Evolutionary conservation across 2,329 filamentous ascomycete species (phyloP), one percentile per base, ranked within the genome.

Genomic region (Trichoderma sp.): DNA sequence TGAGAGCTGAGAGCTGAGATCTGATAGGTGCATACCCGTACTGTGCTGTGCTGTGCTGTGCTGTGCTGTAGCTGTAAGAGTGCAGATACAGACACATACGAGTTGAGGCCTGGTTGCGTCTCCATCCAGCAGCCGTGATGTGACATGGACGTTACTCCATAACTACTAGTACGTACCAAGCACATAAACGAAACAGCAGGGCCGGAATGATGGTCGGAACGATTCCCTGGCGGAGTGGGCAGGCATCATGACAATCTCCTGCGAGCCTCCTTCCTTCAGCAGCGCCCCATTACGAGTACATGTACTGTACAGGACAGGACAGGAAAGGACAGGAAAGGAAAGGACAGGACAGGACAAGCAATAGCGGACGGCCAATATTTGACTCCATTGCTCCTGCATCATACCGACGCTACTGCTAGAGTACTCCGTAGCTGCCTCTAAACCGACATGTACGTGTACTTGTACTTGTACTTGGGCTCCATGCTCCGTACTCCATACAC

Each of bases 71-170:
- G 42, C 42, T 22, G 42, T 48, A 48, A 48, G 42, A 19, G n/a
- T 19, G 39, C 42, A 48, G 42, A 48, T 19, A 19, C n/a, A 19
- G 39, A 32, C 17, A 15, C 50, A n/a, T 42, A n/a, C 37, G 37
- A 54, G 52, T 32, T 32, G 9, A 15, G 37, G 37, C 15, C 37
- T n/a, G 6, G 9, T 29, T 54, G 52, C 29, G 52, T 54, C 52
- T 54, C 52, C 52, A 54, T 54, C 17, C 45, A 22, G 37, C 22
- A 29, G 48, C n/a, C 60, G 34, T 64, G 50, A 32, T 64, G 27
- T 39, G 37, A 54, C n/a, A n/a, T n/a, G n/a, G n/a, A n/a, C n/a
- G 60, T 54, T 64, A 64, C 60, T 65, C 61, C 50, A 52, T 57
- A 57, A 37, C n/a, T 45, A 27, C n/a, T 25, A 25, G 34, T 29